Evolutionary conservation across 768 basidiomycete species (phyloP), one percentile per base, ranked within the genome.

Genomic region (Mycena floridula): DNA sequence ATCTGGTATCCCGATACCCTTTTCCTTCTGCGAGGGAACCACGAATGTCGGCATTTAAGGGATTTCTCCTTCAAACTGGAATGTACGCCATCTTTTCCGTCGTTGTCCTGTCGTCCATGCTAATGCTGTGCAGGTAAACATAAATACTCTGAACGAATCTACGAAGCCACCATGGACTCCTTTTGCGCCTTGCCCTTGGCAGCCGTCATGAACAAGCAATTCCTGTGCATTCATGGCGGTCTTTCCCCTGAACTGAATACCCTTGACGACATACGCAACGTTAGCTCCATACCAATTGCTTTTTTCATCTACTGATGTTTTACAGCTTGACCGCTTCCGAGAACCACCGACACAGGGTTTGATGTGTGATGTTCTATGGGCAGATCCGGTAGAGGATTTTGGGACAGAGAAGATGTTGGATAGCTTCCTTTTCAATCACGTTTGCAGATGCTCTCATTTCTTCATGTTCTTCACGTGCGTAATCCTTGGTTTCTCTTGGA

Each of bases 61-160:
- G 94, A 98, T 59, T 98, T 96, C 61, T 97, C 94, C 26, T 98
- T 98, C 77, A 98, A 96, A 66, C 83, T 96, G 22, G 95, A 97
- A 72, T 96, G 94, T 92, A 59, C 58, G 89, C 68, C n/a, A 22
- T 36, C 25, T 35, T 8, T 18, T 32, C 8, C 16, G 44, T 16
- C 42, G 18, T 43, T 32, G 15, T 47, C 24, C 8, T 30, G 20
- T 40, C 25, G 16, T 25, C 27, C 27, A 11, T 20, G 13, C 45
- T 47, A 42, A 48, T 44, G 50, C 37, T 24, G 11, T 42, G 21
- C 58, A 96, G 92, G 93, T 73, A 95, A 95, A 67, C 96, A 98
- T 72, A 98, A 98, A 69, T 99, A 99, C 66, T 92, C 91, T 7
- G 95, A 97, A 54, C 81, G 82, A 21, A 79, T 99, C 49, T 99